These are phyloP conservation scores for Ganoderma resinaceum DNA, from an alignment of 1,284 basidiomycete genomes.

Conservation along the genomic window DNA sequence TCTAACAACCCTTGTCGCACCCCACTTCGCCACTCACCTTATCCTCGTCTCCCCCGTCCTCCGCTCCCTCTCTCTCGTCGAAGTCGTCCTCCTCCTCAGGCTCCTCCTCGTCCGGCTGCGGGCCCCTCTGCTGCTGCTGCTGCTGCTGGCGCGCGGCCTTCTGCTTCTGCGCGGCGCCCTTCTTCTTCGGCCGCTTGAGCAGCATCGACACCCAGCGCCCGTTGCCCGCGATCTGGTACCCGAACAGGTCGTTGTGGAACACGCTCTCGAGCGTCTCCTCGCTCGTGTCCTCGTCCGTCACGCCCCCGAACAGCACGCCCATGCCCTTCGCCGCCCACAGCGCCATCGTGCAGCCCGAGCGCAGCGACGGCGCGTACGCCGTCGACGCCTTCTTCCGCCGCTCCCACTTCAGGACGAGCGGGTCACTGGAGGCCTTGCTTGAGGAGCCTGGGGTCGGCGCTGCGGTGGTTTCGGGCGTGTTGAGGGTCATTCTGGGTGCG, in stretches of 20 bases:
- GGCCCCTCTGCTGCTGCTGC: slow-evolving; percentile 14
- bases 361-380: slow-evolving; percentile 75
- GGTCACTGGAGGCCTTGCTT: slow-evolving; percentile 49
- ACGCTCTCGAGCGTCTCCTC: slow-evolving; percentile 89
- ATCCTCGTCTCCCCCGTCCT: slow-evolving; percentile 35
- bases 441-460: neutral
- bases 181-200: slow-evolving; percentile 71
- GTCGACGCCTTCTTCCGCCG: slow-evolving; percentile 76
- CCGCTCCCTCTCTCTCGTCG: slow-evolving; percentile 39
- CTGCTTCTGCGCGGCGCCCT: slow-evolving; percentile 48
- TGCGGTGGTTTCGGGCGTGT: slow-evolving; percentile 30
- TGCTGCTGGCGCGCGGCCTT: slow-evolving; percentile 31
- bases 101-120: slow-evolving; percentile 42
- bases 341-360: slow-evolving; percentile 88
- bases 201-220: slow-evolving; percentile 85
- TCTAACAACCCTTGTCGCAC: neutral
- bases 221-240: slow-evolving; percentile 80
- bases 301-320: slow-evolving; percentile 91
- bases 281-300: slow-evolving; percentile 87
- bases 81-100: slow-evolving; percentile 40
- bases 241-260: slow-evolving; percentile 88
- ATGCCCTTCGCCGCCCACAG: slow-evolving; percentile 73
- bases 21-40: slow-evolving; percentile 2
- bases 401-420: slow-evolving; percentile 82
- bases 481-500: slow-evolving; percentile 45